Evolutionary conservation across 2,329 filamentous ascomycete species (phyloP), one percentile per base, ranked within the genome.

Genomic region (Talaromyces piceae): DNA sequence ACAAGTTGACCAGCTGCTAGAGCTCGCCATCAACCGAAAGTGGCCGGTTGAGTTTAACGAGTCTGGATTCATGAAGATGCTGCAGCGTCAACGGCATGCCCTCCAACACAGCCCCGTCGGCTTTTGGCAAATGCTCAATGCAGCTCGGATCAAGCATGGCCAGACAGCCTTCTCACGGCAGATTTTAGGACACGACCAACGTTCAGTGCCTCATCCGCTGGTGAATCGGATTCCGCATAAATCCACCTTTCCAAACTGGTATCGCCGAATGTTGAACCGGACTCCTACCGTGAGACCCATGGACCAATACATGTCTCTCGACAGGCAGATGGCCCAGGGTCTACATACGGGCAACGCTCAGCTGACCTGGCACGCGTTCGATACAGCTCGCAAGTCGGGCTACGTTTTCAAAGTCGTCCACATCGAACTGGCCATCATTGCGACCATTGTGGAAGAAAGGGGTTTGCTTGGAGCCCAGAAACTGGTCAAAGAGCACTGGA

Each of bases 101-200:
- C 62, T 66, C 49, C 63, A 68, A 52, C 57, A 62, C 13, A 60
- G 61, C 5, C 66, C 67, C 1, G 61, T 65, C 13, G 67, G 70
- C 4, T 61, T 70, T 45, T 72, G 69, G 68, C 62, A 67, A 41
- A 67, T 72, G 66, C 59, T 70, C 20, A 66, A 68, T 45, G 64
- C 67, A 7, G 67, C 68, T 8, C 64, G 66, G 43, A 55, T 61
- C 13, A 62, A 66, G 43, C 59, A 65, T 45, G 60, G 62, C 8
- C 59, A 64, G 44, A 57, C 62, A 23, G 57, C 67, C 39, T 56
- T 59, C 31, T 68, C 67, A 5, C 62, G 63, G 28, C 66, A 63
- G 28, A 59, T 72, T 22, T 57, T 72, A 37, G 69, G 68, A 49
- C 62, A 63, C 44, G 64, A 67, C 47, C 63, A 61, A 43, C 58